Base-by-base conservation (phyloP, 306 rosid species). In the Lotus japonicus region DNA sequence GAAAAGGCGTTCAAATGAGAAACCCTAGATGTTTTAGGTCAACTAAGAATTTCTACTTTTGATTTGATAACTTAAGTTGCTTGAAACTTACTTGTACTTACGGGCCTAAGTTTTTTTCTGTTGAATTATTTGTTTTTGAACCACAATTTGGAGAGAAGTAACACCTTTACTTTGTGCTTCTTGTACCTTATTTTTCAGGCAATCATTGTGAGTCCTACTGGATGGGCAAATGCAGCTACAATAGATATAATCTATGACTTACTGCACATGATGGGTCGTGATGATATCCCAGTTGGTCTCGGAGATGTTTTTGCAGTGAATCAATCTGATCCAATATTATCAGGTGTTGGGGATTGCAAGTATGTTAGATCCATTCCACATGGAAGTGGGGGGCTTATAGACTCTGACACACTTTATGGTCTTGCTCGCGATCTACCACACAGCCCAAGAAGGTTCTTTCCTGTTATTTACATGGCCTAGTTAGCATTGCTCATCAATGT, bases 221-320 rank as follows among this genome's bases (percentile, higher is more conserved):
- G 99, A 12, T 94, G 99, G 99, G 96, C 92, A 58, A 85, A 86
- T 78, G 77, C 95, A 17, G 97, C 97, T 59, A 90, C 96, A 17
- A 88, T 90, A 70, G 99, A 94, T 68, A 46, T 88, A 31, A 66
- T 90, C 5, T 94, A 94, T 74, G 99, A 90, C 59, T 11, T 94
- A 41, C 87, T 94, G 28, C 99, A 94, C 75, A 94, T 86, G 99
- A 90, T 94, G 99, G 97, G 99, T 11, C 87, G 96, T 14, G 99
- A 90, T 7, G 99, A 94, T 79, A 85, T 94, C 62, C 92, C 83
- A 6, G 89, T 94, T 52, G 99, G 97, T 68, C 82, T 84, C 3
- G 99, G 99, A 75, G 96, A 90, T 11, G 70, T 81, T 6, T 90
- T 80, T 77, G 92, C 92, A 12, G 75, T 66, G 80, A 90, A 88